A percentile compares a stretch with the other conserved stretches of the same genome.
Conservation (phyloP, 306 rosid species). For the Lathyrus sativus region DNA sequence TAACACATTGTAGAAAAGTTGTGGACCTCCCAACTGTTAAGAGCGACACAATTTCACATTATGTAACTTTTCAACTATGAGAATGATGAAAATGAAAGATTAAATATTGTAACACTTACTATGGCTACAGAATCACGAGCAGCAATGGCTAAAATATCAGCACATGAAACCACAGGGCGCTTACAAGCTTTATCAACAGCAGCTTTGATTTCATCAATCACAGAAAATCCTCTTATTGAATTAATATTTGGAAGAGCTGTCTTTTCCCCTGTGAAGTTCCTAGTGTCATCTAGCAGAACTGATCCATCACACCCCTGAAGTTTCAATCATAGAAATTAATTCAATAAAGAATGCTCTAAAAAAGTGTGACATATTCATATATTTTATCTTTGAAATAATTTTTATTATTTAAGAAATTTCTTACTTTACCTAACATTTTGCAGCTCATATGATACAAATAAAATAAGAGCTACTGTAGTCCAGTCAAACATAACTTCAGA, state of each 20-base stretch:
- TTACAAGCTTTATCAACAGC: constrained; percentile 50
- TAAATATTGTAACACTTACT: constrained; percentile 32
- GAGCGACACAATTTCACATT: background rate
- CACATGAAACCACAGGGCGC: constrained; percentile 48
- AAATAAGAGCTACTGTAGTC: too few species aligned
- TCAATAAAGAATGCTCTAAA: background rate
- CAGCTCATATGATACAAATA: background rate
- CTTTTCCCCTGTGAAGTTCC: constrained; percentile 42
- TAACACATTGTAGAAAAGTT: constrained; percentile 35
- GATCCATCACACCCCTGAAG: constrained; percentile 54
- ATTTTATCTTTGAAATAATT: background rate
- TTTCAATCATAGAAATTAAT: background rate
- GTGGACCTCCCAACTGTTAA: constrained; percentile 46
- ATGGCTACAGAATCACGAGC: constrained; percentile 52
- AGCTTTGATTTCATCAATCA: constrained; percentile 46
- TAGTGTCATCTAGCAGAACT: constrained; percentile 42
- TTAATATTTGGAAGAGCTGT: constrained; percentile 39
- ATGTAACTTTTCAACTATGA: background rate
- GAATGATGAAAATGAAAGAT: background rate
- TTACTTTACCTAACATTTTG: background rate
- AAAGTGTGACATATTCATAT: background rate
- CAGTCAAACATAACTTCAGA: too few species aligned
- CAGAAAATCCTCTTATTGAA: constrained; percentile 42
- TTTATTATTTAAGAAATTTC: background rate
- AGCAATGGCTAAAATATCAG: constrained; percentile 50